phyloP scores from a whole-genome alignment of 1,284 basidiomycete species.

The Puccinia horiana region DNA sequence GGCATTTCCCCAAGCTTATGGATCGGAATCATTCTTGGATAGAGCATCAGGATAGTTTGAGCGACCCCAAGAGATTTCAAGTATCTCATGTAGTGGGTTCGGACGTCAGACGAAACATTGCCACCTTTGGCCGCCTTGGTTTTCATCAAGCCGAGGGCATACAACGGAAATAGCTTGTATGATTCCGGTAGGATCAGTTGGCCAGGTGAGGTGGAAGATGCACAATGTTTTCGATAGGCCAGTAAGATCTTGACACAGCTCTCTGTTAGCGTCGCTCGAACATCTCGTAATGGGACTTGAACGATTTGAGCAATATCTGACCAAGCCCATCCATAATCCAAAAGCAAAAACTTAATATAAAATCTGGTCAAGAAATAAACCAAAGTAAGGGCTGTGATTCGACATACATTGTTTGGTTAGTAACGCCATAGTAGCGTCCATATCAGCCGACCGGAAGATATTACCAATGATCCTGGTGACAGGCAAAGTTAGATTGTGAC shows the following conservation, averaged over 20 bases:
- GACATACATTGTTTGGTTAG: conserved; percentile 74
- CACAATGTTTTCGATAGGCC: conserved; percentile 87
- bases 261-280: conserved; percentile 82
- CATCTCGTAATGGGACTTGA: conserved; percentile 69
- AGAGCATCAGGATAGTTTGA: conserved; percentile 75
- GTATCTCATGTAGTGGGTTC: conserved; percentile 79
- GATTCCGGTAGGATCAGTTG: conserved; percentile 95
- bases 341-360: too few species aligned
- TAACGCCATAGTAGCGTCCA: conserved; percentile 78
- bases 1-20: conserved; percentile 77
- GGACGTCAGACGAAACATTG: conserved; percentile 86
- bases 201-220: conserved; percentile 74
- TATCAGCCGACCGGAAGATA: conserved; percentile 88
- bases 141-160: conserved; percentile 81
- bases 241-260: conserved; percentile 79
- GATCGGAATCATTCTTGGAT: conserved; percentile 84
- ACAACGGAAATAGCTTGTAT: conserved; percentile 84
- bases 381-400: neutral
- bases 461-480: conserved; percentile 82
- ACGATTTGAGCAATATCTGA: conserved; percentile 71
- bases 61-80: conserved; percentile 72
- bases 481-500: conserved; percentile 79
- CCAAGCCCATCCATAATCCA: neutral
- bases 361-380: neutral
- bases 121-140: conserved; percentile 90